Percentiles rank a stretch among this genome's conserved stretches.
phyloP scores from a whole-genome alignment of 2,329 filamentous ascomycete genomes.

The Neoarthrinium moseri region DNA sequence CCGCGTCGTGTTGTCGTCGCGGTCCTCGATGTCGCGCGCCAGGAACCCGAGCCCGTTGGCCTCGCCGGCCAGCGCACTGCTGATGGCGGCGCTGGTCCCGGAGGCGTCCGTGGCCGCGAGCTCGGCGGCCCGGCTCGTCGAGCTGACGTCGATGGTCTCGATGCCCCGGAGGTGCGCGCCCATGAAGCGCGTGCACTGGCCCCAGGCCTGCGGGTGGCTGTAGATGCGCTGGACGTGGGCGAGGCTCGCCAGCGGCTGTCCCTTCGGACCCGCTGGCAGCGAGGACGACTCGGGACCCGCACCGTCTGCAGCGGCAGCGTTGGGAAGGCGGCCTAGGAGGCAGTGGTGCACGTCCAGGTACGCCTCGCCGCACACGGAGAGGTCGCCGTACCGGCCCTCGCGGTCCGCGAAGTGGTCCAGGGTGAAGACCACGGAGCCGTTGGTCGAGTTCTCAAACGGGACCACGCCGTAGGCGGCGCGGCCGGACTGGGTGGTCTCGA shows the following conservation, averaged over 20 bases:
- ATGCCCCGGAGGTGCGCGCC: constrained; percentile 65
- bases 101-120: constrained; percentile 61
- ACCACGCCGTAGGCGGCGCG: constrained; percentile 73
- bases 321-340: constrained; percentile 58
- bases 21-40: constrained; percentile 69
- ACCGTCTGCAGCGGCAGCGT: not conserved
- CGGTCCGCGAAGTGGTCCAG: constrained; percentile 86
- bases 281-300: not conserved
- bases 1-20: constrained; percentile 72
- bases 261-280: constrained; percentile 28
- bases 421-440: constrained; percentile 87
- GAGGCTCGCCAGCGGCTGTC: constrained; percentile 50
- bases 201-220: constrained; percentile 93
- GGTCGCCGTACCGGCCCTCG: constrained; percentile 58
- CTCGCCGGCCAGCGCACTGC: constrained; percentile 70
- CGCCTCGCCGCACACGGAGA: constrained; percentile 78
- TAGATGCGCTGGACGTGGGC: constrained; percentile 73
- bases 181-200: constrained; percentile 81
- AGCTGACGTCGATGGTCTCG: constrained; percentile 81
- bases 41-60: constrained; percentile 69
- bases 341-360: constrained; percentile 90
- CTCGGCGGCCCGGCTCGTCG: constrained; percentile 79
- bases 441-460: constrained; percentile 94
- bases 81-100: constrained; percentile 72
- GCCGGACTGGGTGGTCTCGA: constrained; percentile 70